A percentile compares a stretch with the other conserved stretches of the same genome.
Evolutionary conservation across 192 early-diverging fungal species (phyloP).

Genomic region (Geranomyces variabilis): DNA sequence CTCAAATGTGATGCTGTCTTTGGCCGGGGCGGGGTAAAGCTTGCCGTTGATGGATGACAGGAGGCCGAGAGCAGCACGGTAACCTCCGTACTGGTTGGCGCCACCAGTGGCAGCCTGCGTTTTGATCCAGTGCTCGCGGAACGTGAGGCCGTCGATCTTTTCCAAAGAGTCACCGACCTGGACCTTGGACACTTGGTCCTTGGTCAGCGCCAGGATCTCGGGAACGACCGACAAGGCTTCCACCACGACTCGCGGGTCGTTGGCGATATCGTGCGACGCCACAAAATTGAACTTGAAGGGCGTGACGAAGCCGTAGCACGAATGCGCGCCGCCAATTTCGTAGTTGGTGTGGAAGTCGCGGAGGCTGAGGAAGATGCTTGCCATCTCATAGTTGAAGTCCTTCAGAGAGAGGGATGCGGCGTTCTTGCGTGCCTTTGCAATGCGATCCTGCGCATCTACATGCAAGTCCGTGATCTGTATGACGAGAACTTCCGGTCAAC

Average conservation of each 20-base stretch:
- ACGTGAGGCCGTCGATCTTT: slow-evolving; percentile 19
- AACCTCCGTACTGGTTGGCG: slow-evolving; percentile 17
- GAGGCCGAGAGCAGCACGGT: slow-evolving; percentile 15
- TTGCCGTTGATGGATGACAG: slow-evolving; percentile 1
- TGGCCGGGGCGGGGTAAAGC: slow-evolving; percentile 14
- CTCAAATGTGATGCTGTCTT: slow-evolving; percentile 14
- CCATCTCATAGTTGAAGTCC: slow-evolving; percentile 30
- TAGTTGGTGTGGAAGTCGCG: slow-evolving; percentile 39
- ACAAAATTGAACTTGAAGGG: slow-evolving; percentile 19
- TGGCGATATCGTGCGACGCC: neutral
- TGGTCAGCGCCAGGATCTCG: neutral
- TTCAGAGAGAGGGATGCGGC: slow-evolving; percentile 15
- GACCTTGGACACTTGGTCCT: neutral
- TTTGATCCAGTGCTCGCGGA: slow-evolving; percentile 18
- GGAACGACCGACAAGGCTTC: neutral
- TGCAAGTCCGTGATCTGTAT: neutral
- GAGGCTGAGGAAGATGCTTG: slow-evolving; percentile 25
- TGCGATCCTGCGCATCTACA: slow-evolving; percentile 23
- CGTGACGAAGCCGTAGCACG: slow-evolving; percentile 19
- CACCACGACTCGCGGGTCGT: slow-evolving; percentile 8
- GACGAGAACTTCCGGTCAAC: neutral
- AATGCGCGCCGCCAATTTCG: slow-evolving; percentile 19
- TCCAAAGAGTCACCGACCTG: neutral
- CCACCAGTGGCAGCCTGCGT: slow-evolving; percentile 4
- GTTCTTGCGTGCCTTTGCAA: slow-evolving; percentile 11